Conservation (phyloP, 2,329 filamentous ascomycete genomes). For the Plenodomus biglobosus region DNA sequence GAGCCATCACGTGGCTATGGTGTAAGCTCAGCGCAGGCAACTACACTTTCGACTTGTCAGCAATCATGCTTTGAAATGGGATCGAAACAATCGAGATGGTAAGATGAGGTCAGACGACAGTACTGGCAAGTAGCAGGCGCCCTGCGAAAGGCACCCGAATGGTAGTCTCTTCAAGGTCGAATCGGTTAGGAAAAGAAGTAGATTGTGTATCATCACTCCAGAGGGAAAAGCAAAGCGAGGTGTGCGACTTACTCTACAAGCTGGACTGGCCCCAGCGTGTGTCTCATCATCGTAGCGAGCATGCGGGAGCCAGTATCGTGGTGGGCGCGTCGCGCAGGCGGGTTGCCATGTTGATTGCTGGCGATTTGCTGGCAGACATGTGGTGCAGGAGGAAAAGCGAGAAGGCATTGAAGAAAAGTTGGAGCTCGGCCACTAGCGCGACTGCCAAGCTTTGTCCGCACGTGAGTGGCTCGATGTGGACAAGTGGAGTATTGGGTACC, state of each 20-base stretch:
- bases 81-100: not conserved
- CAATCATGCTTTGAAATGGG: conserved; percentile 6
- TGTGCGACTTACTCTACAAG: conserved; percentile 6
- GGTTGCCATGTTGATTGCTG: conserved; percentile 7
- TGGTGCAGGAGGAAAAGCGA: conserved; percentile 10
- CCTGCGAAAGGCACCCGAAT: conserved; percentile 63
- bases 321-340: conserved; percentile 2
- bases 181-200: conserved; percentile 87
- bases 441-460: conserved; percentile 11
- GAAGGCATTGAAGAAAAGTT: conserved; percentile 22
- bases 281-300: conserved; percentile 2
- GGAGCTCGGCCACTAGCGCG: conserved; percentile 15
- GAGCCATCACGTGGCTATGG: not conserved
- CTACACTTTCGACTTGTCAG: conserved; percentile 13
- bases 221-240: conserved; percentile 14
- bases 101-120: conserved; percentile 67
- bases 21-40: not conserved
- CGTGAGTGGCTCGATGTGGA: conserved; percentile 7
- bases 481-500: conserved; percentile 11
- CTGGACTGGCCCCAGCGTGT: conserved; percentile 4
- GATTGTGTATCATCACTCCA: conserved; percentile 73
- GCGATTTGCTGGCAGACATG: not conserved
- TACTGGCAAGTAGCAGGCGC: conserved; percentile 91
- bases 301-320: conserved; percentile 7
- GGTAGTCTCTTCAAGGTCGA: conserved; percentile 82